Base-by-base conservation (phyloP, 768 basidiomycete genomes). In the Lenzites betulinus region DNA sequence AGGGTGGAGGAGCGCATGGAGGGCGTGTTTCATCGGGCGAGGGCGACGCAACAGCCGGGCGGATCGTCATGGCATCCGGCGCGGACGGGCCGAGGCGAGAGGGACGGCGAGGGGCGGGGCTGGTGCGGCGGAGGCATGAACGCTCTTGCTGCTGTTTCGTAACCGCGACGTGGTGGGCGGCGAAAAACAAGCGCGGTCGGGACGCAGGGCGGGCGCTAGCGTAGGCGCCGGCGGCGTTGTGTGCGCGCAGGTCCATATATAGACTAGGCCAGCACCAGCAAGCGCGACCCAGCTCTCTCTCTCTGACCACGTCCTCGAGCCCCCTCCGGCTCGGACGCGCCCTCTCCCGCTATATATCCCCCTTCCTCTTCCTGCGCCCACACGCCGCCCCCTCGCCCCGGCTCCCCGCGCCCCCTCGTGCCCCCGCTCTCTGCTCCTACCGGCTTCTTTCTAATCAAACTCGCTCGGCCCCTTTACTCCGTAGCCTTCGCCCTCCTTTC, bases 51-150 rank as follows among this genome's bases (percentile, higher is more conserved):
- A 28, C 20, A 26, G 28, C 48, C 38, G 26, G 16, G 38, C 12
- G 15, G 15, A 54, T 60, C 52, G 47, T 48, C 51, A 60, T 60
- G 59, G 36, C 51, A 54, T 22, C 54, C 46, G 16, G 46, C 16
- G 23, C 18, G 26, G 51, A 12, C 28, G 26, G 42, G 25, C 46
- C 58, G 50, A 26, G 33, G 33, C 5, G 26, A 26, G 35, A 52
- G 41, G 16, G 23, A 9, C 43, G 36, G 22, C 43, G 43, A 23
- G 25, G 42, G 26, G 58, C 25, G 51, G 58, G 38, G 4, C 30
- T 33, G 30, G 30, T 33, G 56, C 56, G 56, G 56, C 56, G 56
- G 50, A 41, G 44, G 55, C 38, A 44, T 36, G 50, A 48, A 33
- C 57, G 28, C 49, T 11, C 30, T 39, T 16, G 38, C 15, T 39